Evolutionary conservation across 768 basidiomycete genomes (phyloP), one percentile per base, ranked within the genome.

Genomic region (Cytidiella melzeri): DNA sequence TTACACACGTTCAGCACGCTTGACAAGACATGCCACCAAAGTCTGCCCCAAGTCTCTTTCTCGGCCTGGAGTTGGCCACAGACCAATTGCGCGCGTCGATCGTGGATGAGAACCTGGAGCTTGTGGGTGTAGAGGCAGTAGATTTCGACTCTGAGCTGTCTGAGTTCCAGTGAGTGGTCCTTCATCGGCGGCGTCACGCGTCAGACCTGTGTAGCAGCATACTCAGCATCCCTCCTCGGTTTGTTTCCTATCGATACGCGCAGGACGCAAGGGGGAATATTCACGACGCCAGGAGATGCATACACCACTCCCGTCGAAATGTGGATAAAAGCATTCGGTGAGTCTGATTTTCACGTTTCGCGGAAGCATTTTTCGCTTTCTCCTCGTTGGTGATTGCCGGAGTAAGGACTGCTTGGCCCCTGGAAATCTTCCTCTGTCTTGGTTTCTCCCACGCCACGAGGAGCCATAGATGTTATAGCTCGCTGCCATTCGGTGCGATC

Each of bases 271-370:
- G 87, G 87, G 41, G 90, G 90, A 4, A 86, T 92, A 51, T 90
- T 90, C 66, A 90, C 86, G 39, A 87, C 86, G 0, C 84, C 86
- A 3, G 87, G 87, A 25, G 88, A 92, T 65, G 87, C 87, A 20
- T 90, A 86, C 62, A 91, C 87, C 34, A 90, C 89, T 5, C 89
- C 90, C 1, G 77, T 92, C 41, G 89, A 92, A 60, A 89, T 92
- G 86, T 92, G 89, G 89, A 81, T 90, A 47, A 89, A 87, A 64
- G 85, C 76, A 13, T 76, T 92, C 43, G 90, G 90, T 89, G 64
- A 67, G 83, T 70, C 9, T 34, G 30, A 34, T 34, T 34, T 34
- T 34, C 48, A 52, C 39, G 41, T 54, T 60, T 61, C 59, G 57
- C 80, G 80, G 79, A 80, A 83, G 68, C 81, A 81, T 80, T 73